Evolutionary conservation across 78 protist species (phyloP).

Genomic region (Cavenderia fasciculata): DNA sequence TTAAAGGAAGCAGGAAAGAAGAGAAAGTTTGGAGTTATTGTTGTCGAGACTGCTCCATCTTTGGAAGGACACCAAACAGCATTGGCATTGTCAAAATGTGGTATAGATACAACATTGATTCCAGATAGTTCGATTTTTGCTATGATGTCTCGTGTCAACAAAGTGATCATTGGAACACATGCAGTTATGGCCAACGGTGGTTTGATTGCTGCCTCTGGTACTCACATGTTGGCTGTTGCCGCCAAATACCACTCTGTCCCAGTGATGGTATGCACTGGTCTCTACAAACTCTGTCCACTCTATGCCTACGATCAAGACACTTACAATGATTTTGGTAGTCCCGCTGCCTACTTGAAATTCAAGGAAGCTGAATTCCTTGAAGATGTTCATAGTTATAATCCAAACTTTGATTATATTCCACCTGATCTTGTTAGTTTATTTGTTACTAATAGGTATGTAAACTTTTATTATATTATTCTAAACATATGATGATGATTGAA

Average conservation of each 20-base stretch:
- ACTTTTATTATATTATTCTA: not conserved
- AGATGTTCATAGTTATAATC: conserved; percentile 80
- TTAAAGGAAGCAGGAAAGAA: conserved; percentile 68
- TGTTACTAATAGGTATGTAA: conserved; percentile 86
- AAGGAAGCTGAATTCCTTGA: conserved; percentile 73
- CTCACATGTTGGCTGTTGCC: conserved; percentile 92
- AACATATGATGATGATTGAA: too few species aligned
- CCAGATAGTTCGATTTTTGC: conserved; percentile 93
- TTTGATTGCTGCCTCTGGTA: conserved; percentile 89
- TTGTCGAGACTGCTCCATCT: conserved; percentile 80
- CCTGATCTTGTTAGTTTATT: conserved; percentile 93
- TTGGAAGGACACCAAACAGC: conserved; percentile 85
- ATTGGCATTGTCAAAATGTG: conserved; percentile 47
- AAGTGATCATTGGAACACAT: conserved; percentile 87
- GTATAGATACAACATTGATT: conserved; percentile 85
- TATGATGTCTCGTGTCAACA: conserved; percentile 95
- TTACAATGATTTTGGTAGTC: conserved; percentile 84
- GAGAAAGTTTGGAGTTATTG: conserved; percentile 81
- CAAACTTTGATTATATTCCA: conserved; percentile 94
- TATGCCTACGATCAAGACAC: conserved; percentile 92
- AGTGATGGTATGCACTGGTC: conserved; percentile 91
- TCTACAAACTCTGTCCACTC: conserved; percentile 91
- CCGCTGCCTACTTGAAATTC: conserved; percentile 65
- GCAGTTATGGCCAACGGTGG: conserved; percentile 98
- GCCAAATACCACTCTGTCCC: conserved; percentile 95